Conservation (phyloP, 306 rosid species). For the Fragaria iinumae region DNA sequence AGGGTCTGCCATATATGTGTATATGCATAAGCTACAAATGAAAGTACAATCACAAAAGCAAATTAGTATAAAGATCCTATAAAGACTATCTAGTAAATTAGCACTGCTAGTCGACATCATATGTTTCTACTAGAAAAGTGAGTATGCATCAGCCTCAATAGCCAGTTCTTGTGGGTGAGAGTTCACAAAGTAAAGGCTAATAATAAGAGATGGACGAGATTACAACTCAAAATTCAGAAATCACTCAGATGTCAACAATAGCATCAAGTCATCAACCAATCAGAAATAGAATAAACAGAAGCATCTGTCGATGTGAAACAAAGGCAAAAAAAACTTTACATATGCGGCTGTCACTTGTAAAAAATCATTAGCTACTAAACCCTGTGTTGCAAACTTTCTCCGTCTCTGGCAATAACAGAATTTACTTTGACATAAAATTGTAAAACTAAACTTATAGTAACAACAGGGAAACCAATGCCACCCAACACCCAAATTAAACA, state of each 20-base stretch:
- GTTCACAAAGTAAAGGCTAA: conserved; percentile 1
- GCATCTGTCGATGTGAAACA: background rate
- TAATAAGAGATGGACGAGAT: background rate
- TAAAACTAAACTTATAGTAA: background rate
- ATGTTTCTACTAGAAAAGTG: background rate
- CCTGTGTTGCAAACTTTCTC: background rate
- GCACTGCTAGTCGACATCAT: background rate
- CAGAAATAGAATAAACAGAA: background rate
- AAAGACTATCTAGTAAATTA: background rate
- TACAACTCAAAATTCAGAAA: background rate
- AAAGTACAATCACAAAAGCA: background rate
- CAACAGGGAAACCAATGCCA: background rate
- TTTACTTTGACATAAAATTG: background rate
- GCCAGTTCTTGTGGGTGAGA: background rate
- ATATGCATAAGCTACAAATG: background rate
- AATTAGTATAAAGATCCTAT: background rate
- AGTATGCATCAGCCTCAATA: background rate
- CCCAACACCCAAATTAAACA: background rate
- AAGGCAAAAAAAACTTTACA: background rate
- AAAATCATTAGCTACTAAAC: background rate
- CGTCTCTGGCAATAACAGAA: background rate
- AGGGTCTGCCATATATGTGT: background rate
- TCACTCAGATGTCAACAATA: background rate
- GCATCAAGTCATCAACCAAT: background rate
- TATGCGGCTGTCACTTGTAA: background rate